Evolutionary conservation across 2,329 filamentous ascomycete genomes (phyloP), one percentile per base, ranked within the genome.

Genomic region (Alternaria triticina): DNA sequence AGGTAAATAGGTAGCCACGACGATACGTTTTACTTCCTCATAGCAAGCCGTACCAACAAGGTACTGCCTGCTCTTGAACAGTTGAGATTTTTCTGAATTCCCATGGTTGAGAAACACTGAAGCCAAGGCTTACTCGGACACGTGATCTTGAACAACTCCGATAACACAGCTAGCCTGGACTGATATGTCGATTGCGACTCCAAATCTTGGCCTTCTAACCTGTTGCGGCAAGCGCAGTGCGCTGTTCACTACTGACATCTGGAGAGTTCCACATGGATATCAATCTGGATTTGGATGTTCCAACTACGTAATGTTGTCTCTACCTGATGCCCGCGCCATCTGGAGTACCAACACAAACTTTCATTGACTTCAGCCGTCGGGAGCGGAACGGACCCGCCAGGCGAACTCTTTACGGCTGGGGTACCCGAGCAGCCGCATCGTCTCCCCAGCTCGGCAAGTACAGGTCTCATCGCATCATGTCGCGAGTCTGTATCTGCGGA

Each of bases 341-440:
- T 52, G 30, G 12, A 36, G 30, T 30, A 40, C 49, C 22, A 5
- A 5, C n/a, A 23, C 13, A 36, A 36, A 23, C 28, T 40, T 22
- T 52, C 6, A 22, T n/a, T 36, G 25, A 44, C 28, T 17, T 59
- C 30, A 59, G 60, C 50, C 22, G 30, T 46, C 46, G 13, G 56
- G 22, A 51, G 36, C 46, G 27, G 33, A 51, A 27, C 20, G 10
- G 33, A 20, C 11, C 20, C 22, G 56, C 56, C 56, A 62, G 59
- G 50, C 20, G 9, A 17, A 25, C 44, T 36, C 20, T 27, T 54
- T 62, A 30, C 56, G 25, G 56, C 60, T 62, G 60, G 54, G 40
- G 40, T 33, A 54, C 54, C 44, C 36, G 49, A 28, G 54, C 49
- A 59, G 60, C 50, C 56, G 45, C 44, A 22, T n/a, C 33, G 23